Evolutionary conservation across 2,329 filamentous ascomycete genomes (phyloP).

Genomic region (Apiospora malaysiana): DNA sequence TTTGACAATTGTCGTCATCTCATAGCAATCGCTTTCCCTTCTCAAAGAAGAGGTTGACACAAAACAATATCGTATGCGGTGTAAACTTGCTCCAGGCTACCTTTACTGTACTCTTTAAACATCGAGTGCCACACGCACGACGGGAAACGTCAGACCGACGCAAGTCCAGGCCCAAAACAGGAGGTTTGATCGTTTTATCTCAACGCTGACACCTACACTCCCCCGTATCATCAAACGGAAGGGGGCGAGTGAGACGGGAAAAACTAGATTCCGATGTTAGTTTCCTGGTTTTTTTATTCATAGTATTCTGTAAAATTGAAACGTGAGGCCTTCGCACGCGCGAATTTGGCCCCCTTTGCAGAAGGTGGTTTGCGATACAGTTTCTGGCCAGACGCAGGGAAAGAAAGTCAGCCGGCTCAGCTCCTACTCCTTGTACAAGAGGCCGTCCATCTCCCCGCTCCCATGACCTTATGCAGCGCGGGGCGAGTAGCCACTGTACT

Average conservation of each 20-base stretch:
- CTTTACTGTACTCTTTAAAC: not conserved
- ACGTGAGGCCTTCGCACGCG: not conserved
- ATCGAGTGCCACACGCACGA: not conserved
- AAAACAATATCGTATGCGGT: not conserved
- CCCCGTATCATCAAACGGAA: not conserved
- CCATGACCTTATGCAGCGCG: not conserved
- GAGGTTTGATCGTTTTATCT: constrained; percentile 3
- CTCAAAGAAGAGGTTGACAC: not conserved
- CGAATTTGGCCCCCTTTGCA: not conserved
- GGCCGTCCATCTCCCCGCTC: not conserved
- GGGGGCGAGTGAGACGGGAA: constrained; percentile 3
- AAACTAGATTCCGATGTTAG: not conserved
- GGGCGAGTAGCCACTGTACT: constrained; percentile 9
- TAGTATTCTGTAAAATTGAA: not conserved
- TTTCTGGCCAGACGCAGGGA: not conserved
- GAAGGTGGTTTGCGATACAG: not conserved
- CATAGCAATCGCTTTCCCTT: not conserved
- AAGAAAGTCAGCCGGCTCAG: not conserved
- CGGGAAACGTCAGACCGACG: not conserved
- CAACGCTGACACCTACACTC: not conserved
- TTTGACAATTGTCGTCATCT: not conserved
- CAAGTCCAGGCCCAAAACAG: not conserved
- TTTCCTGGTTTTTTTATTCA: not conserved
- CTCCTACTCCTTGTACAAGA: not conserved
- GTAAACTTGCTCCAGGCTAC: not conserved